phyloP scores from a whole-genome alignment of 2,329 filamentous ascomycete species.

The Herpotrichia juniperi region DNA sequence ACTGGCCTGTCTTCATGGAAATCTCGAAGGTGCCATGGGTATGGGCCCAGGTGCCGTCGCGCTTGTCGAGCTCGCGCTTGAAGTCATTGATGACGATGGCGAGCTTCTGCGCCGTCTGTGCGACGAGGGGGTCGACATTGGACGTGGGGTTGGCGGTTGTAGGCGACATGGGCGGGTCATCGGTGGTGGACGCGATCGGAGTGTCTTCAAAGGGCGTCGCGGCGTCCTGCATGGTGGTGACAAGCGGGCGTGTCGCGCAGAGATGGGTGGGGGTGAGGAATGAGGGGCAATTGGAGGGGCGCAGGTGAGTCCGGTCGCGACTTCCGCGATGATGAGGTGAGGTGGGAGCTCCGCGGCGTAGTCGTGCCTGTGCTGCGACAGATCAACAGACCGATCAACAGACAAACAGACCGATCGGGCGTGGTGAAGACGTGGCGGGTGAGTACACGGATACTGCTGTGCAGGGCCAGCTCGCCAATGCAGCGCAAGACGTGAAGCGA shows the following conservation, averaged over 20 bases:
- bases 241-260: background rate
- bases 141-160: background rate
- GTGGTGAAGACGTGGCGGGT: too few species aligned
- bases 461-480: too few species aligned
- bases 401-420: too few species aligned
- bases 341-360: too few species aligned
- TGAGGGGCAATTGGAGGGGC: background rate
- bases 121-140: slow-evolving; percentile 23
- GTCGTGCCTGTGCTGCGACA: too few species aligned
- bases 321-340: background rate
- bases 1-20: slow-evolving; percentile 6
- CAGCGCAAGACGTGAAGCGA: too few species aligned
- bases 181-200: slow-evolving; percentile 6
- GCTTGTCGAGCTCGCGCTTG: slow-evolving; percentile 26
- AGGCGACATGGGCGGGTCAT: slow-evolving; percentile 14
- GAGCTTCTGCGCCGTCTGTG: slow-evolving; percentile 23
- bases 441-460: too few species aligned
- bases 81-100: slow-evolving; percentile 33
- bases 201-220: slow-evolving; percentile 10
- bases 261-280: background rate
- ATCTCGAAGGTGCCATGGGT: slow-evolving; percentile 23
- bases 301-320: background rate
- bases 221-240: slow-evolving; percentile 1
- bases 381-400: too few species aligned
- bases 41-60: slow-evolving; percentile 20